Percentiles rank a stretch among this genome's conserved stretches.
These are phyloP conservation scores for Fusarium foetens DNA, from an alignment of 2,329 filamentous ascomycete genomes.

Conservation along the genomic window DNA sequence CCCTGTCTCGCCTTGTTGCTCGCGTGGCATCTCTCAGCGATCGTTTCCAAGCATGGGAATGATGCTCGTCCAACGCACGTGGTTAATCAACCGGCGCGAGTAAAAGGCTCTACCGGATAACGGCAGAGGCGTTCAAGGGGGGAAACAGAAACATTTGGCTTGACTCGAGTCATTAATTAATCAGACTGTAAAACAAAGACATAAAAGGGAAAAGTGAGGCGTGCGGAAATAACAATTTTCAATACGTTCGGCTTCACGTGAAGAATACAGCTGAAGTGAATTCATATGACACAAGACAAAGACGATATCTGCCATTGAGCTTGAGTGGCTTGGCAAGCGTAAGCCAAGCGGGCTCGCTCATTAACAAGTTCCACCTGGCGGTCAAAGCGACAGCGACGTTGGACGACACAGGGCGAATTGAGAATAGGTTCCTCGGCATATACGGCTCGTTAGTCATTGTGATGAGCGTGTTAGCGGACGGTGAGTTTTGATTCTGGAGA, in stretches of 20 bases:
- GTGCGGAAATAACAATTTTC: background rate
- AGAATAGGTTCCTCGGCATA: background rate
- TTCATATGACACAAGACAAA: background rate
- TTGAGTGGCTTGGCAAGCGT: background rate
- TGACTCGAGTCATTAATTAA: background rate
- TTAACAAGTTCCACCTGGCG: background rate
- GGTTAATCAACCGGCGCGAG: constrained; percentile 2
- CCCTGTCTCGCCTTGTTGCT: constrained; percentile 1
- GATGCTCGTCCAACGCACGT: constrained; percentile 29
- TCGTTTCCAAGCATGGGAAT: constrained; percentile 11
- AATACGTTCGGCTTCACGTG: background rate
- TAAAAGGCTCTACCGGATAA: background rate
- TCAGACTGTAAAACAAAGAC: background rate
- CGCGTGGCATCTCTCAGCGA: constrained; percentile 26
- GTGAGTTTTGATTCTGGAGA: constrained; percentile 3
- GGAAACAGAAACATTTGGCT: background rate
- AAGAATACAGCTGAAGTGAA: background rate
- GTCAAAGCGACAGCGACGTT: background rate
- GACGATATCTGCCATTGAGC: background rate
- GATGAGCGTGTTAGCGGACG: constrained; percentile 13
- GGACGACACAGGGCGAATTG: background rate
- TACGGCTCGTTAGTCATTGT: background rate
- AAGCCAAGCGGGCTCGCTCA: background rate
- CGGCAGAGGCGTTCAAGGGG: constrained; percentile 12
- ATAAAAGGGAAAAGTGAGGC: background rate